Conservation (phyloP, 1,139 yeast genomes). For the Hansenula lynferdii region DNA sequence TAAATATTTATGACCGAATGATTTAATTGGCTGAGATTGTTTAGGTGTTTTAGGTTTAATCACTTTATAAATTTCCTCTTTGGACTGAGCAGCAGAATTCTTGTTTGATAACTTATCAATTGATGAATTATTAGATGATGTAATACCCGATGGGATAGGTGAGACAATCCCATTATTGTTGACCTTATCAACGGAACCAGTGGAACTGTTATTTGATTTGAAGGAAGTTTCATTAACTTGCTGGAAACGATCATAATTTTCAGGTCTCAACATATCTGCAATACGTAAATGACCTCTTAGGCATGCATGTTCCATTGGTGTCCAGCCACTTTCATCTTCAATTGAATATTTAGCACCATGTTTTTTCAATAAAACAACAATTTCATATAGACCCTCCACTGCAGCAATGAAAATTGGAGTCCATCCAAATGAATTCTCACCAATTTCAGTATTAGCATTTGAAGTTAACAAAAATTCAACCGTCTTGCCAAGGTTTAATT, state of each 20-base stretch:
- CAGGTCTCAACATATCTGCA: constrained; percentile 47
- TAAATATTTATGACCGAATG: constrained; percentile 82
- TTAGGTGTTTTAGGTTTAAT: constrained; percentile 15
- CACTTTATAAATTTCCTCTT: constrained; percentile 16
- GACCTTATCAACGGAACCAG: constrained; percentile 11
- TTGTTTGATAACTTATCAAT: constrained; percentile 32
- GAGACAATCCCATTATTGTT: too few species aligned
- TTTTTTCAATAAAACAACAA: constrained; percentile 51
- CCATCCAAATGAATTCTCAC: constrained; percentile 86
- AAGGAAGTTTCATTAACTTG: neutral
- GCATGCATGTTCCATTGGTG: constrained; percentile 94
- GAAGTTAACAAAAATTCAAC: constrained; percentile 51
- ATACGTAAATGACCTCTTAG: constrained; percentile 80
- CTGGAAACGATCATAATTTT: constrained; percentile 14
- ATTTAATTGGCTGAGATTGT: constrained; percentile 51
- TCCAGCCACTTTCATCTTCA: constrained; percentile 90
- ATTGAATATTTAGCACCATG: constrained; percentile 50
- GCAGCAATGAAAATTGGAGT: constrained; percentile 92
- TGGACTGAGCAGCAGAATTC: constrained; percentile 5
- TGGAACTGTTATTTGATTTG: constrained; percentile 5
- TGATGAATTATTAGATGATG: constrained; percentile 19
- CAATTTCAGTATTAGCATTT: constrained; percentile 70
- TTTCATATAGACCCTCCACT: constrained; percentile 67
- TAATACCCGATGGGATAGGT: too few species aligned
- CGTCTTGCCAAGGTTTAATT: constrained; percentile 50